Percentiles rank a stretch among this genome's conserved stretches.
Evolutionary conservation across 1,284 basidiomycete genomes (phyloP).

Genomic region (Clitocybe nebularis): DNA sequence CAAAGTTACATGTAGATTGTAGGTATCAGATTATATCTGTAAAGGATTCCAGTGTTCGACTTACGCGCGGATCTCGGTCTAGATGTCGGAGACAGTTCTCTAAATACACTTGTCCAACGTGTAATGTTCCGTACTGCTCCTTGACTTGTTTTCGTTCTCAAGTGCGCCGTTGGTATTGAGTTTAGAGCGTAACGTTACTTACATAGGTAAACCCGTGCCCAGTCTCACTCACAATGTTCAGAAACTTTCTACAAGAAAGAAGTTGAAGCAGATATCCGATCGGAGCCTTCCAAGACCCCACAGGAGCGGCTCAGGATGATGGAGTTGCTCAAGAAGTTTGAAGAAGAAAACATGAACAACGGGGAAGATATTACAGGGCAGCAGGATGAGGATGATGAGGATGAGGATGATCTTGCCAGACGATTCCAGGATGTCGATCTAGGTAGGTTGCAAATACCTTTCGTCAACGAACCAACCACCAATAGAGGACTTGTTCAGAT

Average conservation of each 20-base stretch:
- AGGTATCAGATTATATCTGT: too few species aligned
- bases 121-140: constrained; percentile 79
- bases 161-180: constrained; percentile 40
- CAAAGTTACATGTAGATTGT: constrained; percentile 31
- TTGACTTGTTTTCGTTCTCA: constrained; percentile 72
- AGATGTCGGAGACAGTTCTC: constrained; percentile 75
- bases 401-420: constrained; percentile 42
- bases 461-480: too few species aligned
- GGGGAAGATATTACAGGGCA: constrained; percentile 26
- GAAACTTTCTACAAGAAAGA: constrained; percentile 75
- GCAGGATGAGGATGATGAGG: constrained; percentile 38
- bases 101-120: constrained; percentile 75
- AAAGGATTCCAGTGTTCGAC: too few species aligned
- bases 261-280: constrained; percentile 56
- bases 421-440: constrained; percentile 59
- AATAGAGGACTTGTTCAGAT: too few species aligned
- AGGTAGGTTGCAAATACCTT: constrained; percentile 45
- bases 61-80: too few species aligned
- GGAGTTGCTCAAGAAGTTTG: constrained; percentile 65
- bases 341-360: constrained; percentile 49
- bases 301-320: constrained; percentile 63
- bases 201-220: too few species aligned
- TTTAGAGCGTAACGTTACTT: too few species aligned
- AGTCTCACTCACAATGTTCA: constrained; percentile 69
- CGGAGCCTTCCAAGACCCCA: constrained; percentile 45